Evolutionary conservation across 2,329 filamentous ascomycete species (phyloP), one percentile per base, ranked within the genome.

Genomic region (Ceratocystis cacaofunesta): DNA sequence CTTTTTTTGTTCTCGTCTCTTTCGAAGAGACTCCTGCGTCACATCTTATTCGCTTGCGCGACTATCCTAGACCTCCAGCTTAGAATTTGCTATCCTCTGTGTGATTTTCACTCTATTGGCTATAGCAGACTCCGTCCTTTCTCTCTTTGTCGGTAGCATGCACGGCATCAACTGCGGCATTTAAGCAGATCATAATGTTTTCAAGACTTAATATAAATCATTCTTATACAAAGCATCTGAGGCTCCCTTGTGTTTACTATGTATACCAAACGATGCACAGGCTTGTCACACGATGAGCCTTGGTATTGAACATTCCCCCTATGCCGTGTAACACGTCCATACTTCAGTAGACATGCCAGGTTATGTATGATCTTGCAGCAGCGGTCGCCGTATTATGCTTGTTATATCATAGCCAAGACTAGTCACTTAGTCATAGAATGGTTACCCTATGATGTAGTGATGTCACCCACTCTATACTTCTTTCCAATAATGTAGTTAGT

Each of bases 141-240:
- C 7, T n/a, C 22, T 58, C 32, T 58, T 58, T 58, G 55, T 58
- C 36, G 55, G 28, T 36, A 58, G 55, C 25, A 58, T n/a, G 28
- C 25, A 58, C 55, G n/a, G 28, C 55, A 58, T 58, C 55, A 58
- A 32, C 25, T 19, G 7, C 30, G 8, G 28, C 55, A 58, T 58
- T 36, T 32, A 36, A 25, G 28, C 55, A 30, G 28, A 19, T 58
- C 28, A 58, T 58, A 58, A 58, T 58, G 55, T 58, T 58, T 58
- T 58, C 55, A 58, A 58, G 55, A 58, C 55, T 58, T 58, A 58
- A 58, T 58, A 8, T 58, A 58, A 32, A 58, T 36, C 15, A 58
- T 25, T 36, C 30, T 36, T n/a, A 36, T 17, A 19, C 55, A 58
- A 58, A 32, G 22, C 4, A 52, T 10, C 2, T 12, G 5, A 15